Evolutionary conservation across 2,329 filamentous ascomycete species (phyloP).

Genomic region (Cladosporium sp.): DNA sequence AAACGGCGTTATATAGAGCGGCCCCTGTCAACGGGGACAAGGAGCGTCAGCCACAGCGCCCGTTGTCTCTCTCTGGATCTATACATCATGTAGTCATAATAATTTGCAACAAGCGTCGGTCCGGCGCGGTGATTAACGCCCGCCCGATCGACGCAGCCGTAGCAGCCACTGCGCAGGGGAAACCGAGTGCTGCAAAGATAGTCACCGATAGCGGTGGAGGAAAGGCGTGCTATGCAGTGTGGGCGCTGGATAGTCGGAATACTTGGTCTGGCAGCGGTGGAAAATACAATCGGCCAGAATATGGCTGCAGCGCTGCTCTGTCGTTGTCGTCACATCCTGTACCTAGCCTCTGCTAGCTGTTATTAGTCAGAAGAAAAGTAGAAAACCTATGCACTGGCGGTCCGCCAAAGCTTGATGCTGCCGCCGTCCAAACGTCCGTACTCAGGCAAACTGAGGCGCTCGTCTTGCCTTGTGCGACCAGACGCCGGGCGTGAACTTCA

Average conservation of each 20-base stretch:
- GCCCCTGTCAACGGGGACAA: background rate
- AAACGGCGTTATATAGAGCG: background rate
- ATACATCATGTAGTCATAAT: slow-evolving; percentile 19
- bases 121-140: slow-evolving; percentile 7
- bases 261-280: background rate
- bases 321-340: background rate
- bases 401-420: background rate
- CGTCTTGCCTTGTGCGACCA: slow-evolving; percentile 7
- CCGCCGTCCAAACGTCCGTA: background rate
- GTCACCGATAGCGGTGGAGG: slow-evolving; percentile 10
- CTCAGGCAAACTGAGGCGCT: background rate
- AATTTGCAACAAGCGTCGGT: slow-evolving; percentile 10
- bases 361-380: slow-evolving; percentile 1
- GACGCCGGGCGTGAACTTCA: slow-evolving; percentile 7
- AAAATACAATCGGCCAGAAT: background rate
- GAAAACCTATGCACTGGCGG: background rate
- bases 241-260: background rate
- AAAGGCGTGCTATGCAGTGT: background rate
- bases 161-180: slow-evolving; percentile 17
- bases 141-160: slow-evolving; percentile 21
- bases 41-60: background rate
- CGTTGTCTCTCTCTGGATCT: background rate
- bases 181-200: slow-evolving; percentile 11
- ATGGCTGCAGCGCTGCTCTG: background rate
- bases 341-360: background rate